These are phyloP conservation scores for Hanseniaspora lindneri DNA, from an alignment of 805 yeast species.

Conservation along the genomic window DNA sequence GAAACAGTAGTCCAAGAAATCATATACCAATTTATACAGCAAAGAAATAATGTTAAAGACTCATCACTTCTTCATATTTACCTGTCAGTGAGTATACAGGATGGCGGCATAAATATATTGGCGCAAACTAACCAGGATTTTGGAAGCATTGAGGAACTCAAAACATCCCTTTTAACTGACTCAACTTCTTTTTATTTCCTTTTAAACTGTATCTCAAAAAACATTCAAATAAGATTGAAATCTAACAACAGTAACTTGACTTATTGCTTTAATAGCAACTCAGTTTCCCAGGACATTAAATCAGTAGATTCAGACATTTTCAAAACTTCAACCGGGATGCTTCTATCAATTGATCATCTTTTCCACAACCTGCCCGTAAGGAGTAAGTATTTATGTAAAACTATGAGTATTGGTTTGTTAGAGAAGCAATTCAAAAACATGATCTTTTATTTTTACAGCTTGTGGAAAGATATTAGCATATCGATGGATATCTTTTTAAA, in stretches of 20 bases:
- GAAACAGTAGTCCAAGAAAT: not conserved
- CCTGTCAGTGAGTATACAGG: not conserved
- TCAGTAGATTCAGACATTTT: too few species aligned
- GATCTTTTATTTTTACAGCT: not conserved
- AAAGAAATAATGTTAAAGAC: not conserved
- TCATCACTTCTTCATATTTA: not conserved
- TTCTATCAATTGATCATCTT: constrained; percentile 30
- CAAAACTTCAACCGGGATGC: constrained; percentile 30
- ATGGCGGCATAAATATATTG: not conserved
- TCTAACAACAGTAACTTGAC: too few species aligned
- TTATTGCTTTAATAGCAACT: too few species aligned
- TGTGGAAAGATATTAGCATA: constrained; percentile 11
- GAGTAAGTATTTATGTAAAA: constrained; percentile 21
- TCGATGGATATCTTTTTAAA: constrained; percentile 2
- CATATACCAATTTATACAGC: not conserved
- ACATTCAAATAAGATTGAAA: not conserved
- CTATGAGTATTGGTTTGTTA: constrained; percentile 15
- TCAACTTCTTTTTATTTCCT: not conserved
- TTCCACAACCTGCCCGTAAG: constrained; percentile 39
- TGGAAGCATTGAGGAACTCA: not conserved
- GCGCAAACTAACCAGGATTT: not conserved
- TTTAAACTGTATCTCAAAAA: not conserved
- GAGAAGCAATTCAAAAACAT: constrained; percentile 13
- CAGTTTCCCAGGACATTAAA: too few species aligned
- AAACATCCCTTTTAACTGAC: not conserved